A percentile compares a stretch with the other conserved stretches of the same genome.
Conservation (phyloP, 2,329 filamentous ascomycete species). For the Pseudophaeomoniella oleicola region DNA sequence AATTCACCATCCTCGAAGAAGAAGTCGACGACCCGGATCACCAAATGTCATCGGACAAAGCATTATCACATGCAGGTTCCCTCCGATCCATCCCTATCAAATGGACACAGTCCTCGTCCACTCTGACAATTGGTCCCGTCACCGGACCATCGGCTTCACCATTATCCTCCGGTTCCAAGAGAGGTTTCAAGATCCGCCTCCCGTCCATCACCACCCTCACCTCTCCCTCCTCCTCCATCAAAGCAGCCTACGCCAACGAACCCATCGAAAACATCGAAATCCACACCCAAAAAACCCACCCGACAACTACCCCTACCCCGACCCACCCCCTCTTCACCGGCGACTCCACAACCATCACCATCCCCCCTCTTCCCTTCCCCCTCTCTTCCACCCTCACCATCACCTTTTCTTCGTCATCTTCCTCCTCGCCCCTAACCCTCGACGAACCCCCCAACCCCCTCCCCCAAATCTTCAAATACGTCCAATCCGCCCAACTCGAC, state of each 20-base stretch:
- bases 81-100: conserved; percentile 15
- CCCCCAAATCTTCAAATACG: neutral
- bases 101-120: conserved; percentile 6
- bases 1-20: conserved; percentile 37
- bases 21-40: conserved; percentile 8
- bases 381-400: neutral
- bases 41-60: conserved; percentile 6
- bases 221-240: neutral
- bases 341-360: neutral
- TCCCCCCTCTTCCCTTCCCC: neutral
- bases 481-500: neutral
- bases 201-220: neutral
- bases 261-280: neutral
- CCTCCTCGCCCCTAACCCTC: neutral
- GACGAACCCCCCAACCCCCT: neutral
- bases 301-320: neutral
- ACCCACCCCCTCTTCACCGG: neutral
- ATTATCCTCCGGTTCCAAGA: neutral
- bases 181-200: neutral
- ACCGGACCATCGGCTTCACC: neutral
- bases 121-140: neutral
- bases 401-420: neutral
- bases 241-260: neutral
- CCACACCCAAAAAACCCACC: neutral
- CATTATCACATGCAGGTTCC: conserved; percentile 1